These are phyloP conservation scores for Digitaria exilis DNA, from an alignment of 202 grass and related monocot species.

Conservation along the genomic window DNA sequence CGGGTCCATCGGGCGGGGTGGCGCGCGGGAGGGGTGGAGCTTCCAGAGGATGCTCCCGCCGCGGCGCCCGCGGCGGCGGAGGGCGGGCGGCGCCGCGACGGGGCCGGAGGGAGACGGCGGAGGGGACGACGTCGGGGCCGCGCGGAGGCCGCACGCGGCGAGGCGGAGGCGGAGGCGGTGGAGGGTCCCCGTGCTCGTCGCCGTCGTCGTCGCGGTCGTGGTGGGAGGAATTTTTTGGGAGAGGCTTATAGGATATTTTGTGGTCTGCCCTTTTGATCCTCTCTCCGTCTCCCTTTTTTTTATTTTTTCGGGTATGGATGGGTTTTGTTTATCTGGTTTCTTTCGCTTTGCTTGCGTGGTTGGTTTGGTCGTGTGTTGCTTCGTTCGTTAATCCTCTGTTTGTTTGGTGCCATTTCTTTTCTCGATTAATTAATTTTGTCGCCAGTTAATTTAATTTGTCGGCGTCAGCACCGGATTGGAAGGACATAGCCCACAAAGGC, in stretches of 20 bases:
- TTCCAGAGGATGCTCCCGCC: conserved; percentile 38
- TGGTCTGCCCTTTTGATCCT: not conserved
- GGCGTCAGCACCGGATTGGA: not conserved
- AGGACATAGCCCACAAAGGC: not conserved
- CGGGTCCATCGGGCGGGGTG: conserved; percentile 28
- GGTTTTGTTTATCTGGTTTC: conserved; percentile 24
- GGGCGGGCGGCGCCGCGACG: conserved; percentile 15
- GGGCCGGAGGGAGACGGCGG: not conserved
- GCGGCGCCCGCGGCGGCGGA: conserved; percentile 36
- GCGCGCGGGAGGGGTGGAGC: not conserved
- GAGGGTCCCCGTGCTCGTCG: conserved; percentile 42
- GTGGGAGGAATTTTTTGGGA: conserved; percentile 33
- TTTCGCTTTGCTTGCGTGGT: not conserved
- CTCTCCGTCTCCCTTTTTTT: not conserved
- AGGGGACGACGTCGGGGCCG: not conserved
- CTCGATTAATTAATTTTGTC: not conserved
- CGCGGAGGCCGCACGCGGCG: conserved; percentile 38
- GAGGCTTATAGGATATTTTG: conserved; percentile 48
- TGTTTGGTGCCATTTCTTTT: conserved; percentile 22
- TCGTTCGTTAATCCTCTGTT: not conserved
- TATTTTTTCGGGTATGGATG: not conserved
- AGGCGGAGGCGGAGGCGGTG: conserved; percentile 47
- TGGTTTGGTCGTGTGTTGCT: conserved; percentile 1
- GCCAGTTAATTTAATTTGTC: conserved; percentile 10
- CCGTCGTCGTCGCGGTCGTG: conserved; percentile 36